A percentile compares a stretch with the other conserved stretches of the same genome.
phyloP scores from a whole-genome alignment of 257 asterid genomes.

The Salvia hispanica region DNA sequence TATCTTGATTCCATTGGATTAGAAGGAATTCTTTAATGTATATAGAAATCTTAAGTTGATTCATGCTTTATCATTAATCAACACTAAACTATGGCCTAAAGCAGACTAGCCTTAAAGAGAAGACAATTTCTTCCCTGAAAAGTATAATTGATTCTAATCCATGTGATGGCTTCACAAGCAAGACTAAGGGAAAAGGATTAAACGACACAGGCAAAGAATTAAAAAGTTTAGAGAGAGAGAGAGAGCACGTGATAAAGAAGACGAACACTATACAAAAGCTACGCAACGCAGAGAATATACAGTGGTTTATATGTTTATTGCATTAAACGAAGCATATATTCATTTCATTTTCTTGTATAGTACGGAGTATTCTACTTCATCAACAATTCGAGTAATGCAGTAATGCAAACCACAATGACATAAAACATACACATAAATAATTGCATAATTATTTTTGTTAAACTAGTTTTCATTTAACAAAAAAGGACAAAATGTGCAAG shows the following conservation, averaged over 20 bases:
- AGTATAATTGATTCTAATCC: conserved; percentile 42
- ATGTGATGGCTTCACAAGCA: conserved; percentile 48
- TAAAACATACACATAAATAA: no score
- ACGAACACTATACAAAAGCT: conserved; percentile 21
- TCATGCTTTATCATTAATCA: conserved; percentile 28
- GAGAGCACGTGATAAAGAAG: conserved; percentile 46
- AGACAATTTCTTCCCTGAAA: conserved; percentile 28
- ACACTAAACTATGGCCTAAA: conserved; percentile 32
- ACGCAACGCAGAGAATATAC: no score
- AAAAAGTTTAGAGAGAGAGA: neutral
- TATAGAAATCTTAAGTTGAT: neutral
- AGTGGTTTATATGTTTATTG: no score
- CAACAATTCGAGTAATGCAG: neutral
- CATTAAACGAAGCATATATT: no score
- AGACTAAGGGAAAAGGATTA: conserved; percentile 34
- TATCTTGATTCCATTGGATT: no score
- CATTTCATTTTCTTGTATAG: neutral
- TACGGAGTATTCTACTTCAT: neutral
- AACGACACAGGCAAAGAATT: no score
- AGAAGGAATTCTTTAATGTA: conserved; percentile 9
- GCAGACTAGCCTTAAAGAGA: conserved; percentile 30
- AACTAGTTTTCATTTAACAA: no score
- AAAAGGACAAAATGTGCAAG: no score
- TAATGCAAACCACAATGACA: no score
- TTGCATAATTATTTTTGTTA: no score